Evolutionary conservation across 2,329 filamentous ascomycete genomes (phyloP), one percentile per base, ranked within the genome.

Genomic region (Colletotrichum scovillei): DNA sequence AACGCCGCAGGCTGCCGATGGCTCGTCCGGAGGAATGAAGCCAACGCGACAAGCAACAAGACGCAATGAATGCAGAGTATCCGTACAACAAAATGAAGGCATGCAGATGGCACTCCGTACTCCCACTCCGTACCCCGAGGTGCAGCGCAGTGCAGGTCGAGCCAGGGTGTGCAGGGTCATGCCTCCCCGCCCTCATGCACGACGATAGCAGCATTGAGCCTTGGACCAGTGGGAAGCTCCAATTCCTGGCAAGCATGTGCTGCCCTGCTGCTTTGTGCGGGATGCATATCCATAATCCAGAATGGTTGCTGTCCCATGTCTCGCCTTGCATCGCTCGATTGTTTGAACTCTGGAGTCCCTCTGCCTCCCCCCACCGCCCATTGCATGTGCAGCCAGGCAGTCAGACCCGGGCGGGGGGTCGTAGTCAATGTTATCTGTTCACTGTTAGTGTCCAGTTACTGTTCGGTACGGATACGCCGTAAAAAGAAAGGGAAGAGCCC

Each of bases 191-290:
- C 53, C 22, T 19, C 9, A 49, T 49, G 26, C 60, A 49, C 59
- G 38, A 32, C 19, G 60, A 63, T 63, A 63, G 26, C 42, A 32
- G 30, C 38, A 19, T 42, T 16, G 38, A 42, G 38, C 38, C 38
- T 16, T 52, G 28, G 60, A 22, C 60, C 60, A 63, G 60, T 52
- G 19, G 42, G 60, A 63, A 52, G 60, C 60, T 52, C 52, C 60
- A 52, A 63, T 63, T 63, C 26, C 19, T 49, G n/a, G 59, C 38
- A 63, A 32, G 59, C 59, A 52, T 52, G 38, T 63, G 38, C 42
- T 63, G 42, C 42, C 19, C 42, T 49, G 42, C 42, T 49, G 6
- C 19, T 49, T 49, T 49, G 42, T 49, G 8, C 42, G 42, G 42
- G 42, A 49, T 49, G 42, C 42, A n/a, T 49, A 49, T 49, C 42